phyloP scores from a whole-genome alignment of 768 basidiomycete species.

The Dendrothele bispora region DNA sequence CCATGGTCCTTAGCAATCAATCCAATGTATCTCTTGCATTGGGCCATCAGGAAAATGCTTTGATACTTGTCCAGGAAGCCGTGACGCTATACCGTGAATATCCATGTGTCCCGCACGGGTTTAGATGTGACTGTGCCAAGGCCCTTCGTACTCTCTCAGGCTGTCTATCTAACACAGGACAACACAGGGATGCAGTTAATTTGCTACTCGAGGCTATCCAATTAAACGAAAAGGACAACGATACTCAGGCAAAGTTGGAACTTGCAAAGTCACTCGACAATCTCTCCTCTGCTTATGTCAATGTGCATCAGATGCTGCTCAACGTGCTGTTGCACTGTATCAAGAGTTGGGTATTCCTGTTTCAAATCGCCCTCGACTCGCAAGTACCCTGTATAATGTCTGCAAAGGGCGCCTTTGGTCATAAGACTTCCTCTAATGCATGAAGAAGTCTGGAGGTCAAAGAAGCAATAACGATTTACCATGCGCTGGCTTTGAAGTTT shows the following conservation, averaged over 20 bases:
- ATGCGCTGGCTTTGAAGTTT: background rate
- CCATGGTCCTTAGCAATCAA: conserved; percentile 1
- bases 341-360: conserved; percentile 1
- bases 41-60: background rate
- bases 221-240: background rate
- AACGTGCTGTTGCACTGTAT: conserved; percentile 7
- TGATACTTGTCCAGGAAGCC: background rate
- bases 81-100: background rate
- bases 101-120: background rate
- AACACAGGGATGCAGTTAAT: background rate
- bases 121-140: background rate
- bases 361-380: conserved; percentile 6
- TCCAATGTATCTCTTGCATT: background rate
- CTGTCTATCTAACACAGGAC: background rate
- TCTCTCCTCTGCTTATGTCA: background rate
- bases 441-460: conserved; percentile 4
- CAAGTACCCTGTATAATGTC: conserved; percentile 7
- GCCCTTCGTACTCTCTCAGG: background rate
- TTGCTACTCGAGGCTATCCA: background rate
- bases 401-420: conserved; percentile 2
- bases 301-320: conserved; percentile 1
- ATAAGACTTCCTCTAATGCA: background rate
- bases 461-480: conserved; percentile 1
- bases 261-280: conserved; percentile 11
- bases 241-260: background rate